A percentile compares a stretch with the other conserved stretches of the same genome.
These are phyloP conservation scores for Dillenia suffruticosa DNA, from an alignment of 164 flowering plant genomes.

Conservation along the genomic window DNA sequence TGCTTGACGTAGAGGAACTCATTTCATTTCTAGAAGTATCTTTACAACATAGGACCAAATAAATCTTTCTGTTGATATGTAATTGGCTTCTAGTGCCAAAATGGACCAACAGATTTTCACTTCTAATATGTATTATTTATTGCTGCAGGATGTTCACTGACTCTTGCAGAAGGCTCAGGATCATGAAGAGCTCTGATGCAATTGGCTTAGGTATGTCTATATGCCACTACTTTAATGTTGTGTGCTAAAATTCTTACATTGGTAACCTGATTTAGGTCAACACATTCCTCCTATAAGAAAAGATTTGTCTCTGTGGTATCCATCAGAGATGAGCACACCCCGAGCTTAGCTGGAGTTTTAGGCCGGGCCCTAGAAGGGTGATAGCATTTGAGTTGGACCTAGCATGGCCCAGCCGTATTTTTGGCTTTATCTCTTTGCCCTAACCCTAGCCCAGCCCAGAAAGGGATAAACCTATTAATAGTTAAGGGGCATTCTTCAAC, in stretches of 20 bases:
- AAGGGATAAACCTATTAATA: too few relatives aligned
- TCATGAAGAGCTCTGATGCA: slow-evolving; percentile 80
- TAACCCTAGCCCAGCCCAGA: too few relatives aligned
- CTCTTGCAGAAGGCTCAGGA: slow-evolving; percentile 62
- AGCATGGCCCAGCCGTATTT: too few relatives aligned
- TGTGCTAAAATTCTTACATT: background rate
- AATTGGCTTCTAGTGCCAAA: slow-evolving; percentile 1
- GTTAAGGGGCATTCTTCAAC: too few relatives aligned
- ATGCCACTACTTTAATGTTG: background rate
- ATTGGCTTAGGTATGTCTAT: slow-evolving; percentile 56
- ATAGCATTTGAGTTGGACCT: too few relatives aligned
- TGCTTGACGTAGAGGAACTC: background rate
- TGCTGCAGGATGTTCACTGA: slow-evolving; percentile 65
- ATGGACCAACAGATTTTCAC: background rate
- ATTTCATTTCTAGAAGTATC: background rate
- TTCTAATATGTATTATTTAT: slow-evolving; percentile 7
- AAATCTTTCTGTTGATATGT: slow-evolving; percentile 9
- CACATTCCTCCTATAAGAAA: background rate
- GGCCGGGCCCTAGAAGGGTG: background rate
- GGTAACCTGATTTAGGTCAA: too few relatives aligned
- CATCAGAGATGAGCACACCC: background rate
- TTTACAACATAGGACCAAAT: slow-evolving; percentile 1
- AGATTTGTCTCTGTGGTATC: background rate
- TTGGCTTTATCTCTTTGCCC: too few relatives aligned
- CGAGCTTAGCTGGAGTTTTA: background rate